Evolutionary conservation across 306 rosid species (phyloP), one percentile per base, ranked within the genome.

Genomic region (Lathyrus sativus): DNA sequence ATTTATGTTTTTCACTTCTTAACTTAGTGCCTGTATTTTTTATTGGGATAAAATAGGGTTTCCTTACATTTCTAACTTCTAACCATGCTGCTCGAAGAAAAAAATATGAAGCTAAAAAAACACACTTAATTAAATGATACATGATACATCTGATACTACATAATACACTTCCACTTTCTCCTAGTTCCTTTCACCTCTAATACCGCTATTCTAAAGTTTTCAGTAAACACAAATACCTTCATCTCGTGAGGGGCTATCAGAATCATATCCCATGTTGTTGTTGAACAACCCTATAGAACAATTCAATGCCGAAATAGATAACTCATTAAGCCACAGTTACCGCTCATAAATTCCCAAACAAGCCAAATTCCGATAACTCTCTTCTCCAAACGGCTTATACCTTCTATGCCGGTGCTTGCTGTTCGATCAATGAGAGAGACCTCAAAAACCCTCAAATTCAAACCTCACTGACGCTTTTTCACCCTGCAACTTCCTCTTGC

Each of bases 161-260:
- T 18, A 5, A 24, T 19, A 11, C 28, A 41, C 4, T 39, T 64
- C 1, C 35, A 67, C 59, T 39, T 26, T 55, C 31, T 28, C 46
- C 57, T 41, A 8, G 41, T 48, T 65, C 39, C 22, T 41, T 22
- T 10, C 31, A 74, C 76, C 70, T 68, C 5, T 17, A 39, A 7
- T 38, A 60, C 69, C 62, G 17, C 78, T 61, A 67, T 13, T 64
- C 28, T 18, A 42, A 31, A 68, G 31, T 10, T 56, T 44, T 41
- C 59, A 53, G 63, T 38, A 44, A 74, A 71, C 26, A 46, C 63
- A 61, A 78, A 33, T 48, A 91, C 97, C 97, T 80, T 91, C 97
- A 31, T 89, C 96, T 74, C 93, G 93, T 31, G 96, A 87, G 73
- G 79, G 83, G 67, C 82, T 82, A 79, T 84, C 87, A 6, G 93